A percentile compares a stretch with the other conserved stretches of the same genome.
Evolutionary conservation across 208 protist species (phyloP).

Genomic region (Crithidia mellificae): DNA sequence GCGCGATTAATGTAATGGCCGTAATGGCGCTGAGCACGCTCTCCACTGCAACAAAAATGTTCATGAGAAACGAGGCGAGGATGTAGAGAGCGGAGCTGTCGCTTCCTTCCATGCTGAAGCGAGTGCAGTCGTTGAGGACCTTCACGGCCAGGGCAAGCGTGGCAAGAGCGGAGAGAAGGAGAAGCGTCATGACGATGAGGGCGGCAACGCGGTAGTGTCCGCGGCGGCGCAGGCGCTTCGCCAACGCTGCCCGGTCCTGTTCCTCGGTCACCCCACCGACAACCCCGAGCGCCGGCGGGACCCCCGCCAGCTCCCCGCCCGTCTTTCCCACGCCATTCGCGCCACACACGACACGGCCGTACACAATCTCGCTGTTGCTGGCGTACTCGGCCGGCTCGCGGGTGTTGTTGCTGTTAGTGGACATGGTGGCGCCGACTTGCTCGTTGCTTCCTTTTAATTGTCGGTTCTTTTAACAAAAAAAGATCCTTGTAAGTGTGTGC

Average conservation of each 20-base stretch:
- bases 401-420: neutral
- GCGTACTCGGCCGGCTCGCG: conserved; percentile 2
- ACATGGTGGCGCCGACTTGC: neutral
- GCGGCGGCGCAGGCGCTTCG: neutral
- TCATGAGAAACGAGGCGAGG: neutral
- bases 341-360: neutral
- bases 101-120: neutral
- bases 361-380: neutral
- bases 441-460: too few relatives aligned
- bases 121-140: conserved; percentile 1
- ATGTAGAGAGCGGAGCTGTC: neutral
- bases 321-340: neutral
- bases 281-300: too few relatives aligned
- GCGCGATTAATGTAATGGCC: neutral
- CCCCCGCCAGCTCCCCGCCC: neutral
- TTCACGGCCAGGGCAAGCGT: neutral
- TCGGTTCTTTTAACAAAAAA: too few relatives aligned
- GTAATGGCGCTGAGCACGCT: neutral
- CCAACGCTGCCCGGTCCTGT: neutral
- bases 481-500: too few relatives aligned
- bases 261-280: neutral
- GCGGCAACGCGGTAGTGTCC: neutral
- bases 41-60: conserved; percentile 13
- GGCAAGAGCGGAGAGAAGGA: neutral
- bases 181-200: neutral